Base-by-base conservation (phyloP, 2,329 filamentous ascomycete species). In the Aspergillus fijiensis region DNA sequence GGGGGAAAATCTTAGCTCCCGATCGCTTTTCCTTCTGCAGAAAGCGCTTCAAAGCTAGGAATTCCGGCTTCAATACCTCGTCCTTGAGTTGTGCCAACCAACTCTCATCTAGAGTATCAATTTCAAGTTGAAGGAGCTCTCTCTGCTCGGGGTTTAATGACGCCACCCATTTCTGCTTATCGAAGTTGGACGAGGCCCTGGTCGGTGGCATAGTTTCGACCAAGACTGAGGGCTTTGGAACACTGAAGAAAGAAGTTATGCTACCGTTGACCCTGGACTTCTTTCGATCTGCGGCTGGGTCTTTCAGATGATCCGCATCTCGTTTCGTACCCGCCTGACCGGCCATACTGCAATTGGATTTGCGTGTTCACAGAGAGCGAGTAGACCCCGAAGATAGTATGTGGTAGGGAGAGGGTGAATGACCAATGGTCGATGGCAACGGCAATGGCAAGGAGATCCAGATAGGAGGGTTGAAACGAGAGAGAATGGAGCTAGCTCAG, bases 1-100 rank as follows among this genome's bases (percentile, higher is more conserved):
- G 94, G 3, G 95, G 95, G 70, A 96, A 99, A 67, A 96, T 85
- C 70, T 89, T 93, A 77, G 87, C 89, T 2, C 89, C 88, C 1
- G 84, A 82, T 16, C 85, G 84, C 56, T 88, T 84, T 79, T 99
- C 95, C 57, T 84, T 85, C 71, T 90, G 87, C 57, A 99, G 79
- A 75, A 97, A 99, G 54, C 85, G 84, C 82, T 99, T 99, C 65
- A 99, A 78, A 2, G 90, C 86, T 51, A 99, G 80, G 72, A 99
- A 99, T 60, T 93, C 89, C 25, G 87, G 86, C 60, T 83, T 88
- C 1, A 86, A 80, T 47, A 99, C 80, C 67, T 97, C 93, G 63
- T 96, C 92, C 75, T 96, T 96, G 60, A 99, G 83, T 65, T 90
- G 87, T 16, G 88, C 87, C 63, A 99, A 82, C 94, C 95, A 99